Conservation (phyloP, 768 basidiomycete genomes). For the Lactarius hengduanensis region DNA sequence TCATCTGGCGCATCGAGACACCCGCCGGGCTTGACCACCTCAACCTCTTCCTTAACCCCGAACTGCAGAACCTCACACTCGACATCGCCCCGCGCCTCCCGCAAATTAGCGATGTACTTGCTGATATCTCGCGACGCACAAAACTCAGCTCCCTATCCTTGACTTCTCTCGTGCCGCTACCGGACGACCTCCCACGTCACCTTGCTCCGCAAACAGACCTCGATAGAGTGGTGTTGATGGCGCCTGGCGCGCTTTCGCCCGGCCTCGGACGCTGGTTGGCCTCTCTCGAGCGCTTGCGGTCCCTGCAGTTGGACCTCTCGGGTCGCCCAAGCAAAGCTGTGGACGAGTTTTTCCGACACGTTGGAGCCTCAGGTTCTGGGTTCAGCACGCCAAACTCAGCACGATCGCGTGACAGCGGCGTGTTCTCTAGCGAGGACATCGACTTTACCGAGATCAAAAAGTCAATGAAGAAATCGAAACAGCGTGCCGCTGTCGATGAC, state of each 20-base stretch:
- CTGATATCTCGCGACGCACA: constrained; percentile 60
- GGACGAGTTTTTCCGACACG: constrained; percentile 78
- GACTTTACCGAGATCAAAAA: constrained; percentile 77
- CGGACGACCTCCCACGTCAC: constrained; percentile 68
- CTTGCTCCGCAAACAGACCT: constrained; percentile 56
- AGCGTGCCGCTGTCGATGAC: constrained; percentile 48
- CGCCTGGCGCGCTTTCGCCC: constrained; percentile 72
- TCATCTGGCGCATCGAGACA: constrained; percentile 73
- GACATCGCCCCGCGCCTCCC: constrained; percentile 60
- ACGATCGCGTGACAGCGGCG: constrained; percentile 68
- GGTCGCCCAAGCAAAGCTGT: constrained; percentile 65
- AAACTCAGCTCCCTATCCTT: constrained; percentile 68
- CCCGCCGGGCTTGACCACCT: constrained; percentile 63
- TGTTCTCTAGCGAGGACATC: constrained; percentile 74
- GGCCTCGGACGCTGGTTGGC: constrained; percentile 74
- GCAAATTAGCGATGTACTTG: constrained; percentile 59
- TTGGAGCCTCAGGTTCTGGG: constrained; percentile 58
- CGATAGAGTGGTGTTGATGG: constrained; percentile 63
- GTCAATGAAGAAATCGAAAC: constrained; percentile 54
- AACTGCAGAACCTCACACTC: constrained; percentile 56
- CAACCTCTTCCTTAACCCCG: constrained; percentile 63
- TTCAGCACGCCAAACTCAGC: constrained; percentile 66
- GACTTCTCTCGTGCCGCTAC: constrained; percentile 64
- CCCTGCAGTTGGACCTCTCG: constrained; percentile 68
- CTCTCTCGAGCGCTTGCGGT: constrained; percentile 57